Base-by-base conservation (phyloP, 257 asterid genomes). In the Jasminum sambac region DNA sequence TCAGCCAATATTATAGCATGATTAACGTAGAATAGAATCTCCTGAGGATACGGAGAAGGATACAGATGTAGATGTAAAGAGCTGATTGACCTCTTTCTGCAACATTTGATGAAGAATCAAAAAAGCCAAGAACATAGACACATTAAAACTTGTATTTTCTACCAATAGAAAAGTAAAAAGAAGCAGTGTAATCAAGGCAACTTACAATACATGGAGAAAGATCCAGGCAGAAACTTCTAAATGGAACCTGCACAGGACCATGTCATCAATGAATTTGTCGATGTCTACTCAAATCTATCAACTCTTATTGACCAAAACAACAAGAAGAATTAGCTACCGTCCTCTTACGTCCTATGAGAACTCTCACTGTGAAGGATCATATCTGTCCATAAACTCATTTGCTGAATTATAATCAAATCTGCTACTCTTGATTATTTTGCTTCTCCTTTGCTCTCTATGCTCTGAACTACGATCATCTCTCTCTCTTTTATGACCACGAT, bases 11-110 rank as follows among this genome's bases (percentile, higher is more conserved):
- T 23, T 55, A 55, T 19, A 55, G 62, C 16, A 55, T 4, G 36
- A 55, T 8, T 34, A 55, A 9, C 9, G 10, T 4, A 19, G 7
- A 55, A 12, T 55, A 57, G 39, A 66, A 43, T 65, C 8, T 66
- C 52, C 63, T 42, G 58, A 92, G 98, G 98, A 92, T 92, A 92
- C 91, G 77, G 78, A 79, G 79, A 77, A 90, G 98, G 96, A 92
- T 92, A 90, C 95, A 76, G 84, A 74, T 65, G 79, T 67, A 76
- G 85, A 83, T 40, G 87, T 85, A 67, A 75, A 77, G 78, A 82
- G 80, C 91, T 65, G 84, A 70, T 70, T 44, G 82, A 76, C 86
- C 75, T 78, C 85, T 75, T 64, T 86, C 91, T 85, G 96, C 90
- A 80, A 80, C 71, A 70, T 40, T 70, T 63, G 63, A 67, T 72